Percentiles rank a stretch among this genome's conserved stretches.
phyloP scores from a whole-genome alignment of 208 protist genomes.

The Novymonas esmeraldas region DNA sequence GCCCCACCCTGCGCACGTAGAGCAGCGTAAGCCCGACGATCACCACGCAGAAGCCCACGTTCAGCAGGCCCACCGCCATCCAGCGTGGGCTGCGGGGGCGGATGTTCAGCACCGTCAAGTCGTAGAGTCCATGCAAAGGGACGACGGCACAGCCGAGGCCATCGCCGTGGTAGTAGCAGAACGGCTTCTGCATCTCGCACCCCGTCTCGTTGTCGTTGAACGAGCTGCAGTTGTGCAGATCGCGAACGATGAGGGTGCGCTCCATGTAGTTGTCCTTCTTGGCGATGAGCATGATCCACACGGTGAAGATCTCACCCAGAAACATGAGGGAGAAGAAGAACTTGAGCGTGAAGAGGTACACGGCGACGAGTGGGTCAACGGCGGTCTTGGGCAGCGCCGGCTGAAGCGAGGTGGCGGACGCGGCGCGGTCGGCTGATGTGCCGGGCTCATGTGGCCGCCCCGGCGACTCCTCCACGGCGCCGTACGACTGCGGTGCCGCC shows the following conservation, averaged over 20 bases:
- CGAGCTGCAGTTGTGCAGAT: slow-evolving; percentile 53
- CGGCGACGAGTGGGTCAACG: slow-evolving; percentile 76
- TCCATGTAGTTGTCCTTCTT: slow-evolving; percentile 48
- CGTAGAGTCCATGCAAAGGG: slow-evolving; percentile 72
- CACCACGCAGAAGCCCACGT: slow-evolving; percentile 63
- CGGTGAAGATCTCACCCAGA: slow-evolving; percentile 55
- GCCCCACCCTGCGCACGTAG: slow-evolving; percentile 48
- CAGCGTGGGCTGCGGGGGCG: slow-evolving; percentile 55
- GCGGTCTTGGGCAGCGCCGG: slow-evolving; percentile 42
- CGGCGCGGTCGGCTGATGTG: background rate
- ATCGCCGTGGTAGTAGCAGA: slow-evolving; percentile 50
- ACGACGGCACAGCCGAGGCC: slow-evolving; percentile 54
- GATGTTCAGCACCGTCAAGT: slow-evolving; percentile 82
- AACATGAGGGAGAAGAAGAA: slow-evolving; percentile 70
- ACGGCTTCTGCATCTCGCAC: slow-evolving; percentile 55
- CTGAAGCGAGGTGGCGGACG: background rate
- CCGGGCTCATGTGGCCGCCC: background rate
- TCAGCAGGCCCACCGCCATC: slow-evolving; percentile 61
- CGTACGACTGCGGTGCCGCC: slow-evolving; percentile 20
- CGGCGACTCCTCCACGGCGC: slow-evolving; percentile 17
- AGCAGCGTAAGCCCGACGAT: slow-evolving; percentile 50
- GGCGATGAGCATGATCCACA: slow-evolving; percentile 75
- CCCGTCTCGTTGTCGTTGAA: slow-evolving; percentile 50
- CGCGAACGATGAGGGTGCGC: slow-evolving; percentile 42
- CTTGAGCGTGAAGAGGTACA: slow-evolving; percentile 84